phyloP scores from a whole-genome alignment of 1,284 basidiomycete genomes.

The Leccinum pallidistipes region DNA sequence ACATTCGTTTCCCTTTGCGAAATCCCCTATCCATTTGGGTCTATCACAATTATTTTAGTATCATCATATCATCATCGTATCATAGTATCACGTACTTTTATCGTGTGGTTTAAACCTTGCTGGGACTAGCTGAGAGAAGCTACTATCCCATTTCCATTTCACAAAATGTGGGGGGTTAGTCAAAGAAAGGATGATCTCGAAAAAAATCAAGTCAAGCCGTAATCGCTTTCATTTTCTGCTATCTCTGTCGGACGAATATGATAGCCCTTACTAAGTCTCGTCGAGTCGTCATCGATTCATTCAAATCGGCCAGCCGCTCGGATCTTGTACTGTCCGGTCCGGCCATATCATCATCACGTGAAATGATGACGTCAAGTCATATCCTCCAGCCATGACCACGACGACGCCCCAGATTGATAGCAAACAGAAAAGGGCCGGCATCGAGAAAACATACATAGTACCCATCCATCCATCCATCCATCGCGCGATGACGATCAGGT shows the following conservation, averaged over 20 bases:
- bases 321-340: background rate
- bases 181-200: background rate
- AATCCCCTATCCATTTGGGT: background rate
- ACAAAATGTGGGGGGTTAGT: background rate
- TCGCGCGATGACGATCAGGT: background rate
- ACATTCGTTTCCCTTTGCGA: background rate
- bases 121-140: background rate
- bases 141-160: background rate
- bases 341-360: background rate
- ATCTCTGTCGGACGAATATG: background rate
- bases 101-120: background rate
- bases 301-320: background rate
- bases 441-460: background rate
- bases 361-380: background rate
- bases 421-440: background rate
- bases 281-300: no score
- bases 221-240: background rate
- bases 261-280: no score
- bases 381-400: background rate
- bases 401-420: background rate
- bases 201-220: background rate
- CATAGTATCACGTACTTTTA: background rate
- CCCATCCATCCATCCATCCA: background rate
- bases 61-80: background rate
- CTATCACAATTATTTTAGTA: background rate